A percentile compares a stretch with the other conserved stretches of the same genome.
Conservation (phyloP, 2,329 filamentous ascomycete species). For the Alternaria gaisen region DNA sequence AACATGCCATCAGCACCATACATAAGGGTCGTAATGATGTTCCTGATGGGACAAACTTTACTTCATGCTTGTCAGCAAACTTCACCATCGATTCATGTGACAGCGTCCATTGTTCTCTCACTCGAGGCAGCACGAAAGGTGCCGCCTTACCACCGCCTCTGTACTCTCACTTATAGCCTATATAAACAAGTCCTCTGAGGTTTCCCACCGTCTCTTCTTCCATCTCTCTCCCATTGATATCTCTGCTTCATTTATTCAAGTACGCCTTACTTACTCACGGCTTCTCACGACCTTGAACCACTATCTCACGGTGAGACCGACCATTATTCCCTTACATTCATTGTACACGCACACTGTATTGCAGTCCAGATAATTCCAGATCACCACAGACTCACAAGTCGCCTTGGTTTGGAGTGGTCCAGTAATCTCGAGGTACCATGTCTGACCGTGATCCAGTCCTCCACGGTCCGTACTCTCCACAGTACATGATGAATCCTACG, state of each 20-base stretch:
- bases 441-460: conserved; percentile 12
- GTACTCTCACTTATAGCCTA: neutral
- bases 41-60: neutral
- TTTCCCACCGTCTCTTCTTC: neutral
- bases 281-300: neutral
- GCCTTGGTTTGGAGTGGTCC: neutral
- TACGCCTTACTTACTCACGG: neutral
- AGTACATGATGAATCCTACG: conserved; percentile 20
- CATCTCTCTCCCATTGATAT: neutral
- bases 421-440: neutral
- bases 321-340: neutral
- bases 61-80: neutral
- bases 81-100: neutral
- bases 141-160: conserved; percentile 1
- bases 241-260: neutral
- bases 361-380: neutral
- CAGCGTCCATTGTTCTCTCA: conserved; percentile 9
- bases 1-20: neutral
- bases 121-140: neutral
- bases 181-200: neutral
- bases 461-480: neutral
- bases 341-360: neutral
- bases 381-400: neutral
- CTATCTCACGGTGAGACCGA: neutral
- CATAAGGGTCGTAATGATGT: neutral